Conservation (phyloP, 768 basidiomycete species). For the Trametes sanguinea region DNA sequence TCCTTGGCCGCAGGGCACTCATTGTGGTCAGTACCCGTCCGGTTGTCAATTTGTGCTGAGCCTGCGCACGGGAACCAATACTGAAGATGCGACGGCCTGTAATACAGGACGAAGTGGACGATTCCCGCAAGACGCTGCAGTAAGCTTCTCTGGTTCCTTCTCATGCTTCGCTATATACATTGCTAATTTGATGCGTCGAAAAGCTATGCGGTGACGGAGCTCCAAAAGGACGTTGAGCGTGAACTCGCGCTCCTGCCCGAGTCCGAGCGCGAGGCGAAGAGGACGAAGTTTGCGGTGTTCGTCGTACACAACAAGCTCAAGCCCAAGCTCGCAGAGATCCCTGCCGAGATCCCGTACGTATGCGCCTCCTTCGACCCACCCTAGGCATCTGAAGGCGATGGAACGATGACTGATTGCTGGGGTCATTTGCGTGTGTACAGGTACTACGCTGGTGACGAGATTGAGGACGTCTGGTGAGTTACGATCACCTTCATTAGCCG, state of each 20-base stretch:
- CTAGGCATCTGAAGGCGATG: no score
- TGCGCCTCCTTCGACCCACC: no score
- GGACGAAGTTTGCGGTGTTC: constrained; percentile 87
- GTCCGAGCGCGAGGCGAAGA: constrained; percentile 64
- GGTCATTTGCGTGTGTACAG: constrained; percentile 27
- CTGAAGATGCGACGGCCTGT: neutral
- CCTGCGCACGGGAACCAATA: neutral
- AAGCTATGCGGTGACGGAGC: constrained; percentile 89
- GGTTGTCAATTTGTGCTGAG: no score
- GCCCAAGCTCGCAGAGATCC: constrained; percentile 76
- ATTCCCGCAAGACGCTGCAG: constrained; percentile 87
- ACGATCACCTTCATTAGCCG: no score
- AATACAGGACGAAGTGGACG: constrained; percentile 81
- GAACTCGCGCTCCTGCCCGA: constrained; percentile 68
- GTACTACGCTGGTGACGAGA: constrained; percentile 83
- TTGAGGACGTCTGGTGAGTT: constrained; percentile 69
- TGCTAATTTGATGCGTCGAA: neutral
- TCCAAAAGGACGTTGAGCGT: constrained; percentile 83
- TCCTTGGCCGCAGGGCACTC: constrained; percentile 80
- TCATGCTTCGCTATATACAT: neutral
- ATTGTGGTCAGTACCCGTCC: constrained; percentile 64
- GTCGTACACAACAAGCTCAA: constrained; percentile 96
- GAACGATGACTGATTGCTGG: no score
- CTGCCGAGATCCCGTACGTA: constrained; percentile 62
- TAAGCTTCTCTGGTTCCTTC: constrained; percentile 37